Conservation (phyloP, 129 eudicot genomes). For the Apium graveolens region DNA sequence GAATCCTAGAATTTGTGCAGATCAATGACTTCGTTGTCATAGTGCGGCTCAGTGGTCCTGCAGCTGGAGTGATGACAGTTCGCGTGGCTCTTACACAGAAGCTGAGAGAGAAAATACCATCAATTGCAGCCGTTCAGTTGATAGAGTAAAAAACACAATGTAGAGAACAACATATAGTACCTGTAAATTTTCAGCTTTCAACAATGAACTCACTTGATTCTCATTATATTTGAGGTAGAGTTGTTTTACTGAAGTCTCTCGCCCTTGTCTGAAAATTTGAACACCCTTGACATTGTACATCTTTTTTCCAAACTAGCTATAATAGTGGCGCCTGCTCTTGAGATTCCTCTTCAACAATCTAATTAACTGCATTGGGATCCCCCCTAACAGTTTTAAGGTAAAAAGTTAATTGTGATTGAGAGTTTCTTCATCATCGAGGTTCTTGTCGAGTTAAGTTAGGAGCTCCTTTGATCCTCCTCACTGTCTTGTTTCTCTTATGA, state of each 20-base stretch:
- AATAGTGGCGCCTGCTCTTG: no score
- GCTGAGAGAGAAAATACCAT: conserved; percentile 77
- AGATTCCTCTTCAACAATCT: no score
- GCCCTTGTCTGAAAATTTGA: neutral
- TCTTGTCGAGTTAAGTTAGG: no score
- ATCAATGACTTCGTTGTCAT: conserved; percentile 53
- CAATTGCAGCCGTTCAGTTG: conserved; percentile 68
- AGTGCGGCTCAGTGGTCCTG: conserved; percentile 81
- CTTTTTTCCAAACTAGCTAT: neutral
- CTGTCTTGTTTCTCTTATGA: no score
- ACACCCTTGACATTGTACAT: neutral
- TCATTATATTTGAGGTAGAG: neutral
- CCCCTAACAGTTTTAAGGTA: no score
- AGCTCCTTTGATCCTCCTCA: no score
- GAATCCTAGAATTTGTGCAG: conserved; percentile 59
- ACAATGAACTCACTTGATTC: neutral
- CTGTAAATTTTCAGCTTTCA: neutral
- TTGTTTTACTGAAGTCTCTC: neutral
- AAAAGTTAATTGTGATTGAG: no score
- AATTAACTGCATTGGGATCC: no score
- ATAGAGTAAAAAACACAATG: conserved; percentile 34
- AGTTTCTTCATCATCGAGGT: no score
- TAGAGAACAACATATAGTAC: neutral
- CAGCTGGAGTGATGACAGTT: conserved; percentile 87
- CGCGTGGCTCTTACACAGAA: conserved; percentile 92